A percentile compares a stretch with the other conserved stretches of the same genome.
Conservation (phyloP, 139 green algal species). For the Coccomyxa sp. region DNA sequence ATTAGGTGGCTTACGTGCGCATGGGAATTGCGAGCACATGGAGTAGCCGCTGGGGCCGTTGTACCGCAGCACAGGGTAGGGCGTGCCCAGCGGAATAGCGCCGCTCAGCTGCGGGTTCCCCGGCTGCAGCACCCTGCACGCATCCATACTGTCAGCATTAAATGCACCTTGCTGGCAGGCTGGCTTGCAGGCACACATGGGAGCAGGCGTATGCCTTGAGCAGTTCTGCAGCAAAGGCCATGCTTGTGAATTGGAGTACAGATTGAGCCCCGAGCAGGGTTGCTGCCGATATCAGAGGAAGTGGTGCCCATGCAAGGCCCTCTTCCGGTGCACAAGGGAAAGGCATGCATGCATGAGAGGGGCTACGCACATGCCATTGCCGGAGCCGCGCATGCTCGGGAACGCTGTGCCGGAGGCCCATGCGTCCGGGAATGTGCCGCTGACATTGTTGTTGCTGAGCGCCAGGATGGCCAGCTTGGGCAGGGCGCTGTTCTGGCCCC, state of each 20-base stretch:
- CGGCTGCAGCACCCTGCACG: slow-evolving; percentile 11
- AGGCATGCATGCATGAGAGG: background rate
- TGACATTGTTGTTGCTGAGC: slow-evolving; percentile 26
- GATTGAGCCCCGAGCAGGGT: no score
- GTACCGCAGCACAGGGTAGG: background rate
- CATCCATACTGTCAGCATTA: background rate
- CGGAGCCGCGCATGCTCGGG: background rate
- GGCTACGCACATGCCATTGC: background rate
- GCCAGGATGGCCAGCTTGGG: slow-evolving; percentile 19
- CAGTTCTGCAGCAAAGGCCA: no score
- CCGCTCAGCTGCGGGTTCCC: slow-evolving; percentile 20
- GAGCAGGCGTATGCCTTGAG: background rate
- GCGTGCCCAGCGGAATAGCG: background rate
- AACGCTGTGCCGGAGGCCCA: slow-evolving; percentile 9
- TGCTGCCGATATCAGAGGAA: background rate
- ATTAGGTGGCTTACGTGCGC: background rate
- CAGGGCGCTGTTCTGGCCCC: slow-evolving; percentile 14
- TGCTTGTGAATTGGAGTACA: no score
- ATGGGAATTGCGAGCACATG: background rate
- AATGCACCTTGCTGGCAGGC: background rate
- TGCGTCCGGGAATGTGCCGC: slow-evolving; percentile 8
- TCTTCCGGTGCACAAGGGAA: background rate
- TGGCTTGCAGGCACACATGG: background rate
- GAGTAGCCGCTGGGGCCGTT: background rate
- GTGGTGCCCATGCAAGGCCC: background rate